These are phyloP conservation scores for Phylloporus sp. DNA, from an alignment of 768 basidiomycete species.

Conservation along the genomic window DNA sequence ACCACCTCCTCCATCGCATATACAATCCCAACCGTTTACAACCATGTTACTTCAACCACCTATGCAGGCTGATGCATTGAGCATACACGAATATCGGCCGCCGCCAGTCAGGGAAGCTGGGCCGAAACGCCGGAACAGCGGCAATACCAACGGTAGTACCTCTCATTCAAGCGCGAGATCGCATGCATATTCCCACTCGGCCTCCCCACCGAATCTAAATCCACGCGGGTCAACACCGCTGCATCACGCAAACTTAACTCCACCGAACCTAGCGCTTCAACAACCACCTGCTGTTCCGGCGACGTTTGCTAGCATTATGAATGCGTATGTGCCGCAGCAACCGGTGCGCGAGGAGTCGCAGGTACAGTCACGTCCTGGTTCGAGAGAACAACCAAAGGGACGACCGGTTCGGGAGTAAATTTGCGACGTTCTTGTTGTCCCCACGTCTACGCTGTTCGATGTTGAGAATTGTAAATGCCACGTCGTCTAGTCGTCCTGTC, in stretches of 20 bases:
- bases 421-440: not conserved
- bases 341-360: constrained; percentile 22
- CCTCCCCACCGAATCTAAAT: constrained; percentile 24
- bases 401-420: constrained; percentile 14
- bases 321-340: constrained; percentile 49
- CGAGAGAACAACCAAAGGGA: constrained; percentile 23
- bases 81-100: constrained; percentile 31
- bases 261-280: constrained; percentile 5
- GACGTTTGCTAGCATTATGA: constrained; percentile 66
- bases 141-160: not conserved
- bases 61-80: constrained; percentile 23
- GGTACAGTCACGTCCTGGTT: constrained; percentile 24
- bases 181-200: constrained; percentile 13
- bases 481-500: constrained; percentile 1
- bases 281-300: constrained; percentile 39
- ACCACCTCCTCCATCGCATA: constrained; percentile 16
- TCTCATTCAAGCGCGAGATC: constrained; percentile 15
- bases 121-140: constrained; percentile 16
- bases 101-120: constrained; percentile 19
- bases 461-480: too few species aligned
- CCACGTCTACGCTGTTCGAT: not conserved
- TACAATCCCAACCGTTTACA: constrained; percentile 24
- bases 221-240: constrained; percentile 19
- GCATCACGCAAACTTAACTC: constrained; percentile 7
- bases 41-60: constrained; percentile 32